A percentile compares a stretch with the other conserved stretches of the same genome.
Conservation (phyloP, 345 rosid genomes). For the Lagerstroemia speciosa region DNA sequence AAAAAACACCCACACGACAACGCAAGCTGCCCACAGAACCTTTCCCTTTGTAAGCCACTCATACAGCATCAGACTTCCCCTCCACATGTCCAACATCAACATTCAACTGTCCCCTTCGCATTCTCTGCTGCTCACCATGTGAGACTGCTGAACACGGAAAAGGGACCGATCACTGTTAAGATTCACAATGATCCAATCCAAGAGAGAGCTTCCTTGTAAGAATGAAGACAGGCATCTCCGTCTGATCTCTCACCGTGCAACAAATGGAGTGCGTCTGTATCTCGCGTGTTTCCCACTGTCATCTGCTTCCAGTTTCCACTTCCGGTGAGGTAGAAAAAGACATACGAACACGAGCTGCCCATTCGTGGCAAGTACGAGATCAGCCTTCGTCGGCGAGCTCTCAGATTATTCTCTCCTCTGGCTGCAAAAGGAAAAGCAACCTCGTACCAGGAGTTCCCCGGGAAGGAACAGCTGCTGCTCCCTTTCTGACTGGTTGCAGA, state of each 20-base stretch:
- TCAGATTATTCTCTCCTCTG: not conserved
- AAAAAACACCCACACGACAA: too few species aligned
- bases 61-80: not conserved
- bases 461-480: not conserved
- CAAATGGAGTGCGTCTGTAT: too few species aligned
- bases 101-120: not conserved
- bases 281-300: not conserved
- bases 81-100: not conserved
- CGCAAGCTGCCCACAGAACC: not conserved
- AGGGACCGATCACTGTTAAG: not conserved
- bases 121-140: not conserved
- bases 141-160: not conserved
- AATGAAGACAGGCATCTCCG: not conserved
- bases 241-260: not conserved
- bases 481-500: not conserved
- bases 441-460: too few species aligned
- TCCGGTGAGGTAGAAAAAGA: not conserved
- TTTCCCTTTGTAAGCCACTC: not conserved
- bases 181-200: too few species aligned
- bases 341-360: not conserved
- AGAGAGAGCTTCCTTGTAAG: not conserved
- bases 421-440: not conserved
- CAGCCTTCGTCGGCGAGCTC: not conserved
- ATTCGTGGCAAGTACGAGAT: not conserved
- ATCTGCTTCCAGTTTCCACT: not conserved